Evolutionary conservation across 495 filamentous ascomycete species (phyloP).

Genomic region (Geoglossum glabrum): DNA sequence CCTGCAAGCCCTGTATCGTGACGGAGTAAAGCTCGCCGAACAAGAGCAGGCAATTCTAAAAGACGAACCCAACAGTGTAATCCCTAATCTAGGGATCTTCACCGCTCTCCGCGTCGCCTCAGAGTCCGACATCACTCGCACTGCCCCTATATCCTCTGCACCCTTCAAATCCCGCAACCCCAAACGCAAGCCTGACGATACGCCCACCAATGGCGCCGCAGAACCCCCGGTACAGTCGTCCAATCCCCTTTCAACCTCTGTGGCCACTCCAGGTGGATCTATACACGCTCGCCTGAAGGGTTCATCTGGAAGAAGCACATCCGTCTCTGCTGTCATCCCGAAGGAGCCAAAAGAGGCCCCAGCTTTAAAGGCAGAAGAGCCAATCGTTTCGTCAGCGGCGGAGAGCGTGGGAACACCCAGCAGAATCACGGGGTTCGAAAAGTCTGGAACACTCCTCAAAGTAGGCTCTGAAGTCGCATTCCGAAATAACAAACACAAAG

Average conservation of each 20-base stretch:
- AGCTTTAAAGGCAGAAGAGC: constrained; percentile 35
- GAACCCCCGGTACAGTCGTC: constrained; percentile 34
- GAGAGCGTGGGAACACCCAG: constrained; percentile 14
- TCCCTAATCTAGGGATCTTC: constrained; percentile 38
- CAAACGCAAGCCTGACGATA: constrained; percentile 40
- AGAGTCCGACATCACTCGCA: constrained; percentile 34
- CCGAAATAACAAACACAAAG: constrained; percentile 52
- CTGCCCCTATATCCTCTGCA: constrained; percentile 17
- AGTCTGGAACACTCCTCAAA: constrained; percentile 27
- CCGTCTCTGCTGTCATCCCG: constrained; percentile 26
- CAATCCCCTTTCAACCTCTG: constrained; percentile 20
- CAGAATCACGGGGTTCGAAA: constrained; percentile 7
- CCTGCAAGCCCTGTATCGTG: constrained; percentile 38
- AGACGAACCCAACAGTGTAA: constrained; percentile 36
- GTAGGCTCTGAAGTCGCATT: constrained; percentile 73
- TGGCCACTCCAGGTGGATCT: background rate
- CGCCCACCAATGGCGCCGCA: background rate
- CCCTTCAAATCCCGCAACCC: constrained; percentile 33
- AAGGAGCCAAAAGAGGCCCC: constrained; percentile 20
- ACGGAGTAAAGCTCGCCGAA: constrained; percentile 41
- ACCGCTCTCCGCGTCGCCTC: constrained; percentile 35
- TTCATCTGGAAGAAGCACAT: constrained; percentile 30
- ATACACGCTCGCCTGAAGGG: constrained; percentile 26
- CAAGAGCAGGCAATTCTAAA: constrained; percentile 37
- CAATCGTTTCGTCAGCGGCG: constrained; percentile 16